These are phyloP conservation scores for Hypoxylon cercidicola DNA, from an alignment of 495 filamentous ascomycete species.

Conservation along the genomic window DNA sequence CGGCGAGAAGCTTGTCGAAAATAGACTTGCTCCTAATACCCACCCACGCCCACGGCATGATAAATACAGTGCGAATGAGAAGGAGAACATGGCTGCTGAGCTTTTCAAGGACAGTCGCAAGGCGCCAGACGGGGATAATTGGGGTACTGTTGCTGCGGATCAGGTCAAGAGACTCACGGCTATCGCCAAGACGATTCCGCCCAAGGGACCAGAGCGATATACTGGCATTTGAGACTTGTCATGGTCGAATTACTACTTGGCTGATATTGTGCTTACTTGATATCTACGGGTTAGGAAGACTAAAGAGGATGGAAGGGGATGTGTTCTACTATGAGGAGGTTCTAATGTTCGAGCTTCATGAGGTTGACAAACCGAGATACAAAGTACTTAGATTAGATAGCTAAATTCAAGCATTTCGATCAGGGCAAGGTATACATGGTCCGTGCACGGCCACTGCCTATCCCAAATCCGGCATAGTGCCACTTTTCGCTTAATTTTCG, in stretches of 20 bases:
- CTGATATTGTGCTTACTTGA: not conserved
- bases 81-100: conserved; percentile 40
- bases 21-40: conserved; percentile 39
- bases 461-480: conserved; percentile 23
- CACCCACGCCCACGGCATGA: conserved; percentile 22
- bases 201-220: conserved; percentile 6
- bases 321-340: too few species aligned
- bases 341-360: too few species aligned
- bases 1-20: conserved; percentile 50
- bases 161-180: conserved; percentile 49
- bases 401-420: not conserved
- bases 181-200: conserved; percentile 45
- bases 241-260: too few species aligned
- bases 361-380: too few species aligned
- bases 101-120: conserved; percentile 50
- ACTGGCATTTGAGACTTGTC: not conserved
- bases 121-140: conserved; percentile 40
- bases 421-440: conserved; percentile 5
- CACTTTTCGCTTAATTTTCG: conserved; percentile 45
- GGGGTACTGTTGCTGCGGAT: conserved; percentile 48
- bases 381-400: conserved; percentile 1
- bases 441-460: conserved; percentile 4
- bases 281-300: too few species aligned
- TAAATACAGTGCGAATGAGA: conserved; percentile 38
- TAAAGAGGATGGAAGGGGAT: too few species aligned